Conservation (phyloP, 345 rosid species). For the Luvunga scandens region DNA sequence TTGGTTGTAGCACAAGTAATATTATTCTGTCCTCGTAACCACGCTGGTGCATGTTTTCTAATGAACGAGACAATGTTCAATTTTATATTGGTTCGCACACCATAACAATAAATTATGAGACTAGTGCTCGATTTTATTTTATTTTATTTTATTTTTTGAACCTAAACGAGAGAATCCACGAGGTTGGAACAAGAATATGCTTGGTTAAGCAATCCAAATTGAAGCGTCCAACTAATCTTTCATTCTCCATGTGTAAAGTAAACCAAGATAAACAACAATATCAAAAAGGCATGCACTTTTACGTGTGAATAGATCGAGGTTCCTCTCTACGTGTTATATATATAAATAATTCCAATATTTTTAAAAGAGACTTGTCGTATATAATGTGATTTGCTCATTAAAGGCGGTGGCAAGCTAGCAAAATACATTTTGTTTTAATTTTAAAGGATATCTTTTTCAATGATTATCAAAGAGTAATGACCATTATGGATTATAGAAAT, state of each 20-base stretch:
- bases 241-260: constrained; percentile 1
- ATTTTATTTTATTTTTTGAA: too few relatives aligned
- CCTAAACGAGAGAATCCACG: not conserved
- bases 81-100: not conserved
- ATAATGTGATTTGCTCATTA: not conserved
- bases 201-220: not conserved
- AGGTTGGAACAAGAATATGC: not conserved
- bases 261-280: not conserved
- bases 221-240: not conserved
- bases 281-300: not conserved
- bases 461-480: not conserved
- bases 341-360: not conserved
- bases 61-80: not conserved
- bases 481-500: not conserved
- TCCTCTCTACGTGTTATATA: not conserved
- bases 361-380: not conserved
- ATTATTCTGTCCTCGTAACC: not conserved
- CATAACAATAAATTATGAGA: not conserved
- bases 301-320: not conserved
- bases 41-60: not conserved
- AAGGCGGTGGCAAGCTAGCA: not conserved
- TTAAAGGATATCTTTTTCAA: not conserved
- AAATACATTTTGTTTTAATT: not conserved
- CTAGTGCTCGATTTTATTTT: not conserved
- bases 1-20: not conserved